Evolutionary conservation across 2,329 filamentous ascomycete species (phyloP), one percentile per base, ranked within the genome.

Genomic region (Ophiostoma piceae): DNA sequence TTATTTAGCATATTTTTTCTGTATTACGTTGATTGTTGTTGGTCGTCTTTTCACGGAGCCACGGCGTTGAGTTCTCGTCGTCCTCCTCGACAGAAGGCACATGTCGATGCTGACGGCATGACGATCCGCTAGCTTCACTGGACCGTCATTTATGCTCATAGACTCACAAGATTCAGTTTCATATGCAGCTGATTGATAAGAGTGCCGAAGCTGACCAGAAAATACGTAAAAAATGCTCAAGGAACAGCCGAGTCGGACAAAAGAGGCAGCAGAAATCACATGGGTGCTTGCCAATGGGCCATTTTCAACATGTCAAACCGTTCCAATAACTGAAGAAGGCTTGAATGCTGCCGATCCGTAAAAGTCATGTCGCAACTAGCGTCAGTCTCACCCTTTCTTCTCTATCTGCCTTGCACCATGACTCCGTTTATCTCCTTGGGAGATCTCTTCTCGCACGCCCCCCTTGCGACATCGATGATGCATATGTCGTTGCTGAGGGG

Each of bases 401-500:
- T 29, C n/a, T 26, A 26, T 14, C 51, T 16, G 26, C 29, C 29
- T 64, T 32, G 4, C 22, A 19, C 6, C 35, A 39, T 37, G 32
- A 41, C 35, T 64, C 16, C 35, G 16, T n/a, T 35, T 37, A 66
- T 66, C 64, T 22, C 32, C 3, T 12, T 41, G n/a, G n/a, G 16
- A n/a, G 64, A 22, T 66, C 57, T 35, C 29, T 32, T 64, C 32
- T 37, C 32, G 19, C 60, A 64, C 60, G 60, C 60, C 26, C 29
- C 60, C 60, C 64, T 66, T 66, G 64, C 64, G 64, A 66, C 64
- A 66, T 66, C 37, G 64, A 66, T 66, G 64, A 29, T 26, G 64
- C 29, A 66, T 39, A 66, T 66, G 64, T 66, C 64, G 64, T 66
- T 64, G 60, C 16, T 41, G 64, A 66, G 64, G 64, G 64, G 64